A percentile compares a stretch with the other conserved stretches of the same genome.
phyloP scores from a whole-genome alignment of 176 grass and related monocot genomes.

The Rhynchospora pubera region DNA sequence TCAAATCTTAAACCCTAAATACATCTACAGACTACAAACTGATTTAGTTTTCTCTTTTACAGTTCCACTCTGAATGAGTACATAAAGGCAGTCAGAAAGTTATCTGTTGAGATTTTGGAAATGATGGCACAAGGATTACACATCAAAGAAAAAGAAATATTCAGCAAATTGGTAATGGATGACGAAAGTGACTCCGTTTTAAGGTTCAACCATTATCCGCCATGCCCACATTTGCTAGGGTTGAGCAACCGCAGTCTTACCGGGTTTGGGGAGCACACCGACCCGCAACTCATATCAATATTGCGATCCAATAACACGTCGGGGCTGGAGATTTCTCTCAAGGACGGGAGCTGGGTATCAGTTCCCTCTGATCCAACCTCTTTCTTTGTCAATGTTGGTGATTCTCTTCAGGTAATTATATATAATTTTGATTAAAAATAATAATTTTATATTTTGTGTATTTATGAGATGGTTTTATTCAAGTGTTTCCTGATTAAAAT shows the following conservation, averaged over 20 bases:
- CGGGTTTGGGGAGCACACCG: constrained; percentile 95
- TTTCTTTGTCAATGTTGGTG: constrained; percentile 89
- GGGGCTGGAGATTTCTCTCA: constrained; percentile 60
- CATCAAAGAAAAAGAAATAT: constrained; percentile 24
- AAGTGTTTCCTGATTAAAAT: not conserved
- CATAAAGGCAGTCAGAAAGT: constrained; percentile 46
- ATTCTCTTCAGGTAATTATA: constrained; percentile 59
- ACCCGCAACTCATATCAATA: constrained; percentile 86
- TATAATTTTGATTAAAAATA: not conserved
- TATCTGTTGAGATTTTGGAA: constrained; percentile 54
- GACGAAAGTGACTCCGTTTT: constrained; percentile 60
- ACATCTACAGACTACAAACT: not conserved
- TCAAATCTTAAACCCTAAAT: not conserved
- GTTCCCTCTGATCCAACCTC: constrained; percentile 62
- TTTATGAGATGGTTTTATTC: not conserved
- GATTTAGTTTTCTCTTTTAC: not conserved
- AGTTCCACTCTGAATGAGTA: constrained; percentile 65
- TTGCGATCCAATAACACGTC: constrained; percentile 76
- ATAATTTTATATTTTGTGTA: not conserved
- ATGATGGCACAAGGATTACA: constrained; percentile 71
- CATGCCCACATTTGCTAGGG: constrained; percentile 31
- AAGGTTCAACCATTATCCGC: constrained; percentile 84
- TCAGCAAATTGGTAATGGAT: constrained; percentile 51
- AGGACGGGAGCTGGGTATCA: constrained; percentile 52
- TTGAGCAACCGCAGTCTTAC: constrained; percentile 31